Evolutionary conservation across 441 rosid species (phyloP).

Genomic region (Lepidium campestre): DNA sequence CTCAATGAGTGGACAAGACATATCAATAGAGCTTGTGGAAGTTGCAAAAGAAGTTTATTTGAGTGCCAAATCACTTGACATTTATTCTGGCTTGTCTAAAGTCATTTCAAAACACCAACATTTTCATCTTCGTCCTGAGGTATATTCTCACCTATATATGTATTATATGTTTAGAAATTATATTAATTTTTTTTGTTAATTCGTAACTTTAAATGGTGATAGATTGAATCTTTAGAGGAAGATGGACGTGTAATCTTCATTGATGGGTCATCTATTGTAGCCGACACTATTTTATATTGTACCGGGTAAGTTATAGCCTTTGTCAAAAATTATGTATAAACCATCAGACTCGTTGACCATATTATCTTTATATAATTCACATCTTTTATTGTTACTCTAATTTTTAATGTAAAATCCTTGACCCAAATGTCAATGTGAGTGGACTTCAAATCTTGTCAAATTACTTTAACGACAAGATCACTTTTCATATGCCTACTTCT

Average conservation of each 20-base stretch:
- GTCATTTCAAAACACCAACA: constrained; percentile 51
- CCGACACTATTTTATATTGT: constrained; percentile 71
- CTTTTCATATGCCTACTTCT: not conserved
- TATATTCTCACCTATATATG: not conserved
- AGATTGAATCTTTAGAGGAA: constrained; percentile 59
- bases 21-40: constrained; percentile 70
- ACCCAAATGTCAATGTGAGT: not conserved
- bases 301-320: constrained; percentile 75
- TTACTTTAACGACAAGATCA: not conserved
- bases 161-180: not conserved
- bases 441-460: constrained; percentile 12
- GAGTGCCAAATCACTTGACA: constrained; percentile 51
- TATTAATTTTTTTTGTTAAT: not conserved
- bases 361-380: no score
- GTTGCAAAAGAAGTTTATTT: constrained; percentile 72
- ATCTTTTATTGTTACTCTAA: not conserved
- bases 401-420: not conserved
- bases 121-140: constrained; percentile 59
- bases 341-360: not conserved
- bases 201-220: constrained; percentile 19
- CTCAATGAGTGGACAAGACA: constrained; percentile 74
- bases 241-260: constrained; percentile 57
- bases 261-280: constrained; percentile 52
- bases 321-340: no score
- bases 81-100: constrained; percentile 59